Base-by-base conservation (phyloP, 495 filamentous ascomycete genomes). In the Talaromyces wortmannii region DNA sequence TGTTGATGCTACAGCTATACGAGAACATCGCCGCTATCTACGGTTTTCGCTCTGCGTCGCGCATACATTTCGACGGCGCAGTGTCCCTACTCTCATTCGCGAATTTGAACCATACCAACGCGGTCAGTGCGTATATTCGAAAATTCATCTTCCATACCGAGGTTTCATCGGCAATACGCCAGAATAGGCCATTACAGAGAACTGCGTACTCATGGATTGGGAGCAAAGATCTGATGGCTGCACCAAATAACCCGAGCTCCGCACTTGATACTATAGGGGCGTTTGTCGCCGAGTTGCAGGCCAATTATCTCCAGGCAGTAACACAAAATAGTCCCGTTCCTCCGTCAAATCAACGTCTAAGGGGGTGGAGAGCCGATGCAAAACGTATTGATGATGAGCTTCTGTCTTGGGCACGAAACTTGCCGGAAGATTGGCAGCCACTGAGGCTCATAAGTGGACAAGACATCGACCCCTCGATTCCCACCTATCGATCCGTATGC, bases 1-100 rank as follows among this genome's bases (percentile, higher is more conserved):
- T 53, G 29, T 12, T 59, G 44, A 16, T 43, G 42, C 53, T 59
- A 48, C 57, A 59, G 23, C 13, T 43, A 13, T 56, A 59, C n/a
- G 57, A 59, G 49, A 59, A 48, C 31, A n/a, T 53, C 17, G 47
- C 53, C 8, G 53, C 57, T 32, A 29, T 59, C 12, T 59, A 47
- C 45, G 54, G 15, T 29, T 36, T 53, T 52, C 53, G 48, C 48
- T 52, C 48, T 0, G 48, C 43, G 10, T 29, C 57, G 16, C 6
- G 30, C 13, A 49, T 53, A 43, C 57, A 59, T 12, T 53, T 56
- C 53, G 15, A 59, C 49, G 59, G 55, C 31, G 59, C 59, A 32
- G 12, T 55, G 8, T 59, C 57, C 48, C 49, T 59, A 40, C 53
- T 59, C 16, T 53, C 30, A 44, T 59, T 53, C 31, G 18, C 32